Evolutionary conservation across 495 filamentous ascomycete species (phyloP).

Genomic region (Bacidia gigantensis): DNA sequence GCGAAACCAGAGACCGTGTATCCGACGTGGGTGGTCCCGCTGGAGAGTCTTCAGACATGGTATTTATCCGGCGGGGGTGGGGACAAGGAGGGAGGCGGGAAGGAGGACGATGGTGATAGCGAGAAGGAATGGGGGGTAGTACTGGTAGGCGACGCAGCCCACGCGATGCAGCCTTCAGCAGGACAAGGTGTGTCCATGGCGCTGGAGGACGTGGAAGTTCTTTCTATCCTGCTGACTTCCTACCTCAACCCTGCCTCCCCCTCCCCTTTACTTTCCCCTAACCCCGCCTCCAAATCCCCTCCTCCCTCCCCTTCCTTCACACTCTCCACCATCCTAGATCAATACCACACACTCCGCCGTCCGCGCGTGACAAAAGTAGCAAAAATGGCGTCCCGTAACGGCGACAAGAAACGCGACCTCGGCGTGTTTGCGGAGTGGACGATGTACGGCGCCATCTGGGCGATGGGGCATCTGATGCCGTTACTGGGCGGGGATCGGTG

Average conservation of each 20-base stretch:
- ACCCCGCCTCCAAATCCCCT: no score
- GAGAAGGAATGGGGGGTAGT: constrained; percentile 17
- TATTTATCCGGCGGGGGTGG: constrained; percentile 20
- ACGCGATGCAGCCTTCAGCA: constrained; percentile 33
- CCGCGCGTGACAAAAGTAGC: constrained; percentile 24
- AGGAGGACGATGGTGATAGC: background rate
- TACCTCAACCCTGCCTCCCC: constrained; percentile 9
- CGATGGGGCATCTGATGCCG: background rate
- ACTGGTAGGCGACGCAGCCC: constrained; percentile 32
- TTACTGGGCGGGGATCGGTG: background rate
- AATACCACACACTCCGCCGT: constrained; percentile 12
- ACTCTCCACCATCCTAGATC: background rate
- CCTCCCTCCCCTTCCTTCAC: background rate
- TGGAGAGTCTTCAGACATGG: constrained; percentile 32
- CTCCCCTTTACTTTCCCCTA: no score
- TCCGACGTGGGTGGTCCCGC: constrained; percentile 37
- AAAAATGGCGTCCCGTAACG: constrained; percentile 20
- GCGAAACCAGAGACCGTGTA: constrained; percentile 35
- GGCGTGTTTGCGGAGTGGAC: constrained; percentile 22
- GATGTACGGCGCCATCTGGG: constrained; percentile 27
- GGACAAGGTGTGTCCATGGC: constrained; percentile 37
- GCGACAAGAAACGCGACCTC: constrained; percentile 25
- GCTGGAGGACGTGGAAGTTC: constrained; percentile 31
- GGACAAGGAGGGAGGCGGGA: background rate
- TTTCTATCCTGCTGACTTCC: constrained; percentile 26